These are phyloP conservation scores for Tetrahymena thermophila DNA, from an alignment of 73 alveolate genomes.

Conservation along the genomic window DNA sequence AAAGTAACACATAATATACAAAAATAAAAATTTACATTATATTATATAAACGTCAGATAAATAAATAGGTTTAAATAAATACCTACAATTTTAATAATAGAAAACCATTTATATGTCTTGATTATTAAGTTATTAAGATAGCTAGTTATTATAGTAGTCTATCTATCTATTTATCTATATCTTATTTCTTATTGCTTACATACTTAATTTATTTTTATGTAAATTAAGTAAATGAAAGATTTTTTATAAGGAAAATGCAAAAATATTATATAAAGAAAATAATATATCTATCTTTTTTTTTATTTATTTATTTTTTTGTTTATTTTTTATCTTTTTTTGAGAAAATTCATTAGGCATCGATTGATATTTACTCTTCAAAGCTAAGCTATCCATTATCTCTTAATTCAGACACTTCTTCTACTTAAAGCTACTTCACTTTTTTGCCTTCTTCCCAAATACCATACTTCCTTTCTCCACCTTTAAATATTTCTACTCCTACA, in stretches of 20 bases:
- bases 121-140: background rate
- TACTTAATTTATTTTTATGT: background rate
- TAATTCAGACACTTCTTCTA: background rate
- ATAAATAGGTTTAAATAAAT: background rate
- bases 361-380: background rate
- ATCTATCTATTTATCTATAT: background rate
- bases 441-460: constrained; percentile 45
- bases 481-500: constrained; percentile 20
- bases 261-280: no score
- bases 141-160: background rate
- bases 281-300: background rate
- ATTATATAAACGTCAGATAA: background rate
- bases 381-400: background rate
- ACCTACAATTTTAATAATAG: background rate
- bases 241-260: background rate
- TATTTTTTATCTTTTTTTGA: no score
- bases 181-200: background rate
- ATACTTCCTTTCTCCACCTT: constrained; percentile 44
- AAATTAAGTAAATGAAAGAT: background rate
- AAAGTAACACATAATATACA: background rate
- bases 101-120: background rate
- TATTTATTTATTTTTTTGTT: no score
- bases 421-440: background rate
- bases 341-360: background rate
- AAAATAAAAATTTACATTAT: background rate